These are phyloP conservation scores for Prunus fruticosa DNA, from an alignment of 306 rosid species.

Conservation along the genomic window DNA sequence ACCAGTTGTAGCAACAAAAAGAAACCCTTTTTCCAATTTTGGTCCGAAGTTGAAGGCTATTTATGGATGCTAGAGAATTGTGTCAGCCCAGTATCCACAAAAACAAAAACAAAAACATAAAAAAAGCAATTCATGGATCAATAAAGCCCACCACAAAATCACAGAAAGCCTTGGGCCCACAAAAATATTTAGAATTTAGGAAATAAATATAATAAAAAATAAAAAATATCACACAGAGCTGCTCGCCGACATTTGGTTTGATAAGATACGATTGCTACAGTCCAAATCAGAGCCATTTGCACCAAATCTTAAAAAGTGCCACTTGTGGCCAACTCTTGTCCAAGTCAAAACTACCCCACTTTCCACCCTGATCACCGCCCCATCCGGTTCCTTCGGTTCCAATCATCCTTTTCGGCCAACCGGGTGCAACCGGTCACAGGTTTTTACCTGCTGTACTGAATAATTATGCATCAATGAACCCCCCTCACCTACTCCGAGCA, in stretches of 20 bases:
- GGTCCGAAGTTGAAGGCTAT: background rate
- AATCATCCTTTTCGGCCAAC: background rate
- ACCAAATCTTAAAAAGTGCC: slow-evolving; percentile 43
- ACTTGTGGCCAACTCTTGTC: slow-evolving; percentile 44
- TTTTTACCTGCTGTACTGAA: background rate
- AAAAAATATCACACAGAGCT: background rate
- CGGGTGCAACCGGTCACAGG: slow-evolving; percentile 30
- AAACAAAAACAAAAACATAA: too few relatives aligned
- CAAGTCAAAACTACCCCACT: slow-evolving; percentile 36
- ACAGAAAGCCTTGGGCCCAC: background rate
- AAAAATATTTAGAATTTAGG: background rate
- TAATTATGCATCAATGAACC: slow-evolving; percentile 15
- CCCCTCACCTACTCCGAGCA: slow-evolving; percentile 12
- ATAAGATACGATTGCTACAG: slow-evolving; percentile 23
- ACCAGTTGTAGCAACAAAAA: background rate
- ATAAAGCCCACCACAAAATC: background rate
- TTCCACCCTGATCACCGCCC: slow-evolving; percentile 14
- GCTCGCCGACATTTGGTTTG: slow-evolving; percentile 47
- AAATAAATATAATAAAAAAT: background rate
- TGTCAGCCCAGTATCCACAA: background rate
- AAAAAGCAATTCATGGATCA: background rate
- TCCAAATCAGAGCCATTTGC: slow-evolving; percentile 26
- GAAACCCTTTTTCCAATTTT: background rate
- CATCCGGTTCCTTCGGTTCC: background rate
- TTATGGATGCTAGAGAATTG: background rate